Percentiles rank a stretch among this genome's conserved stretches.
These are phyloP conservation scores for Plantago elongata DNA, from an alignment of 257 asterid genomes.

Conservation along the genomic window DNA sequence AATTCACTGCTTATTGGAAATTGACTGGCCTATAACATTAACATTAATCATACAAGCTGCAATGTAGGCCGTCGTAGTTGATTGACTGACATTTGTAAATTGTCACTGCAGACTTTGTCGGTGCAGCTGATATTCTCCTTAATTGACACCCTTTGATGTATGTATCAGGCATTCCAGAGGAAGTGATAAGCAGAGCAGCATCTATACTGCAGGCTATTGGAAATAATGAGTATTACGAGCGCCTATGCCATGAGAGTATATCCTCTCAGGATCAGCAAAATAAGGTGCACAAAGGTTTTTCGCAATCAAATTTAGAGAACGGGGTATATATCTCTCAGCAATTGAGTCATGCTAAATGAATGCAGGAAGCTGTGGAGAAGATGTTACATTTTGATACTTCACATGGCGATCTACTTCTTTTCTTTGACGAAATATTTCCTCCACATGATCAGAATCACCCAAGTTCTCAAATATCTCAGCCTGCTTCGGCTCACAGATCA, in stretches of 20 bases:
- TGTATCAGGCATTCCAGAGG: constrained; percentile 60
- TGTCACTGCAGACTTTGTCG: not conserved
- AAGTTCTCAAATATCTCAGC: not conserved
- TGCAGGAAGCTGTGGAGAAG: constrained; percentile 80
- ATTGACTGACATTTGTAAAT: not conserved
- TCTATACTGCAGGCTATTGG: constrained; percentile 44
- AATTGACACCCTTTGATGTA: constrained; percentile 16
- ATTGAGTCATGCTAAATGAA: constrained; percentile 15
- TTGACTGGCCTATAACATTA: too few species aligned
- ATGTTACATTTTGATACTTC: constrained; percentile 56
- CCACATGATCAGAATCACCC: constrained; percentile 25
- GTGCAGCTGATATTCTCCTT: not conserved
- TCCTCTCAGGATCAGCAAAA: constrained; percentile 64
- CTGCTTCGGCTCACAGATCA: too few species aligned
- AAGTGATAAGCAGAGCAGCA: constrained; percentile 73
- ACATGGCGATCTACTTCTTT: constrained; percentile 52
- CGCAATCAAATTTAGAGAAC: not conserved
- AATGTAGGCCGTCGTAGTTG: too few species aligned
- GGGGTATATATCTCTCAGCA: constrained; percentile 11
- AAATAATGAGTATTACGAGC: constrained; percentile 45
- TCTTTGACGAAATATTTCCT: constrained; percentile 59
- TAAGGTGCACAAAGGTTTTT: constrained; percentile 41
- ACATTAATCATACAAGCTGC: too few species aligned
- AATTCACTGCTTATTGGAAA: too few species aligned
- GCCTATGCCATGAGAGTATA: constrained; percentile 49